Conservation (phyloP, 257 asterid genomes). For the Solanum lycopersicoides region DNA sequence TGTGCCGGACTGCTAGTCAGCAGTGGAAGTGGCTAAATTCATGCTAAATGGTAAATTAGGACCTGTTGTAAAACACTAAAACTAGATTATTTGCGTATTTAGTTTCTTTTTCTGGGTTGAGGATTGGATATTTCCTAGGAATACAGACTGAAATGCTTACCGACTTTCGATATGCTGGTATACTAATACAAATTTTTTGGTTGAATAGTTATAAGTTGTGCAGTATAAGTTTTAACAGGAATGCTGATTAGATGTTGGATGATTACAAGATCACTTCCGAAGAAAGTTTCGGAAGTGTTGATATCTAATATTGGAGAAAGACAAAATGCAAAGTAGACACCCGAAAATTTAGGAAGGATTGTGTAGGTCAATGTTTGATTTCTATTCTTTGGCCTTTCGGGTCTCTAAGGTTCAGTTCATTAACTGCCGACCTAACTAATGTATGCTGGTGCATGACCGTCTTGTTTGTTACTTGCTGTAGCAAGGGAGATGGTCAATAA, state of each 20-base stretch:
- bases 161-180: neutral
- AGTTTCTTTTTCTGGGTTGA: neutral
- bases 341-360: neutral
- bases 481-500: neutral
- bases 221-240: neutral
- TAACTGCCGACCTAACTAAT: neutral
- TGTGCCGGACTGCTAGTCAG: neutral
- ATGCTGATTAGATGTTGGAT: neutral
- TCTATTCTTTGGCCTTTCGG: neutral
- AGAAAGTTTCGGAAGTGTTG: neutral
- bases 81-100: neutral
- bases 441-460: neutral
- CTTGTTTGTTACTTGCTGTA: neutral
- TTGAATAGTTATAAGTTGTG: neutral
- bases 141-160: neutral
- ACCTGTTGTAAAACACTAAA: neutral
- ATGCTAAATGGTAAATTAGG: neutral
- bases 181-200: neutral
- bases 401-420: neutral
- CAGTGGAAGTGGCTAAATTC: neutral
- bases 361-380: neutral
- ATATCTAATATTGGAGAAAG: neutral
- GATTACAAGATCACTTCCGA: neutral
- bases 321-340: neutral
- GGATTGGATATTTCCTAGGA: neutral